Conservation (phyloP, 139 green algal species). For the Picochlorum sp. region DNA sequence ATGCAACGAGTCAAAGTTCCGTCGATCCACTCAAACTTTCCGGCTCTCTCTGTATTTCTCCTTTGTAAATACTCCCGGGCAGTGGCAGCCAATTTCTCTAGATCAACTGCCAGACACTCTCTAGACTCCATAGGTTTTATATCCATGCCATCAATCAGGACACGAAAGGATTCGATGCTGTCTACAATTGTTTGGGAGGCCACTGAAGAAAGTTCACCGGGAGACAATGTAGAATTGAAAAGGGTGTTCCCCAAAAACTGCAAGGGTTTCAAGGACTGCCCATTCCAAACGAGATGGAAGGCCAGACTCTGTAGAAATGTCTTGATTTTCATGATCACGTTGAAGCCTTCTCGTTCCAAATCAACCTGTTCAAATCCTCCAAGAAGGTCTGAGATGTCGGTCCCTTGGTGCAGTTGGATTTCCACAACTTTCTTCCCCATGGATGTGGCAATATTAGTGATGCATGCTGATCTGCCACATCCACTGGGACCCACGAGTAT, state of each 20-base stretch:
- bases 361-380: conserved; percentile 95
- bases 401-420: conserved; percentile 71
- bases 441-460: conserved; percentile 17
- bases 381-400: conserved; percentile 93
- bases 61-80: conserved; percentile 5
- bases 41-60: conserved; percentile 20
- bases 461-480: conserved; percentile 37
- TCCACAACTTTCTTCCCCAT: conserved; percentile 58
- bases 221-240: too few relatives aligned
- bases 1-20: conserved; percentile 76
- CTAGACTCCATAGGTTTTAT: conserved; percentile 19
- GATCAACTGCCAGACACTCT: conserved; percentile 20
- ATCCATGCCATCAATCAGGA: not conserved
- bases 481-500: conserved; percentile 53
- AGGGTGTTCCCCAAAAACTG: too few relatives aligned
- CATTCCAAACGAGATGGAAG: not conserved
- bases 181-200: not conserved
- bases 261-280: too few relatives aligned
- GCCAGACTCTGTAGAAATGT: not conserved
- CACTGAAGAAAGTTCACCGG: not conserved
- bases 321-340: not conserved
- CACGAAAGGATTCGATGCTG: not conserved
- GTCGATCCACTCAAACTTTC: conserved; percentile 97
- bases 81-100: conserved; percentile 19
- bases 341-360: conserved; percentile 30